Percentiles rank a stretch among this genome's conserved stretches.
phyloP scores from a whole-genome alignment of 768 basidiomycete species.

The Tubosaeta sp. region DNA sequence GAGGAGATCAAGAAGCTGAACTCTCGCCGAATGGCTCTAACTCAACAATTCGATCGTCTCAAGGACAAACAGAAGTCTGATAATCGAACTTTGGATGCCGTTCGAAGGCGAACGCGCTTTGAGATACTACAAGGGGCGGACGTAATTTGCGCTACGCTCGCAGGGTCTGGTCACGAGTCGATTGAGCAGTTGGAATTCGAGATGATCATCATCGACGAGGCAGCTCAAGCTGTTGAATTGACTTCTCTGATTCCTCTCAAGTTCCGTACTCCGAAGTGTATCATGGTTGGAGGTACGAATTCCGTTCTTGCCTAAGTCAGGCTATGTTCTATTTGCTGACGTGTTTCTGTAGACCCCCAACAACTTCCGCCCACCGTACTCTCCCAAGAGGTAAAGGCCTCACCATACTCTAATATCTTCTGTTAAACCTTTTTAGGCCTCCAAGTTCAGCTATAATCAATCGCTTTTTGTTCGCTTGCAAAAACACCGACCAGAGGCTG shows the following conservation, averaged over 20 bases:
- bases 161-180: conserved; percentile 88
- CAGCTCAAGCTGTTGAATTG: conserved; percentile 93
- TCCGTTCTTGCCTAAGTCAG: not conserved
- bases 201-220: conserved; percentile 96
- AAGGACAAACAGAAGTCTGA: conserved; percentile 83
- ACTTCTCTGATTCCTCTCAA: conserved; percentile 94
- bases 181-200: conserved; percentile 86
- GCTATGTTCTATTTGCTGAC: not conserved
- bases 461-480: conserved; percentile 91
- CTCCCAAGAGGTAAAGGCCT: conserved; percentile 47
- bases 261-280: conserved; percentile 75
- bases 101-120: conserved; percentile 64
- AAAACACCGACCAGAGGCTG: conserved; percentile 70
- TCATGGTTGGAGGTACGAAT: conserved; percentile 83
- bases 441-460: conserved; percentile 75
- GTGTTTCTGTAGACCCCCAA: conserved; percentile 56
- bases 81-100: conserved; percentile 75
- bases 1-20: conserved; percentile 68
- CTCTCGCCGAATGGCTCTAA: conserved; percentile 56
- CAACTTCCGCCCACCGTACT: conserved; percentile 95
- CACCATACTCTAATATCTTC: conserved; percentile 20
- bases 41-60: conserved; percentile 67
- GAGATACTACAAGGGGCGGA: conserved; percentile 87
- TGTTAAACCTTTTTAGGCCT: conserved; percentile 43
- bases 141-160: conserved; percentile 90